Conservation (phyloP, 441 rosid genomes). For the Brassica hybrid region DNA sequence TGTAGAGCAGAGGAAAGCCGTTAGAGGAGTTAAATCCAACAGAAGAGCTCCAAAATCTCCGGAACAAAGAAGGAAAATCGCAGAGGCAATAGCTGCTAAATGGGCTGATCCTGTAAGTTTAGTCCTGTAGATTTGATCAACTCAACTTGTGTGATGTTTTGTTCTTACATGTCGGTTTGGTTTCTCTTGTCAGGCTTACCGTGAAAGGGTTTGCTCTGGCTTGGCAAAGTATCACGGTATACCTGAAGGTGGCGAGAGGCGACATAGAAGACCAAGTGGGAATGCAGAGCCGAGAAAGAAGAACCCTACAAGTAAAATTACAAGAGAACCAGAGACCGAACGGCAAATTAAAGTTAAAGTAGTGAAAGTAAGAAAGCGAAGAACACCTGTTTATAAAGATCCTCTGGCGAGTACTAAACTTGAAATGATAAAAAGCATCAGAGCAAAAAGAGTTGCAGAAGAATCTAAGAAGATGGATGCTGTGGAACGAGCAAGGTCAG, state of each 20-base stretch:
- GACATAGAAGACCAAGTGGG: slow-evolving; percentile 58
- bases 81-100: slow-evolving; percentile 93
- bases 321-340: slow-evolving; percentile 35
- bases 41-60: slow-evolving; percentile 81
- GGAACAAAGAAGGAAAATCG: slow-evolving; percentile 87
- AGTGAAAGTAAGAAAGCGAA: slow-evolving; percentile 52
- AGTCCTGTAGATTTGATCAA: neutral
- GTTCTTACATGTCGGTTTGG: slow-evolving; percentile 18
- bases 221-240: slow-evolving; percentile 73
- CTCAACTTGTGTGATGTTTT: slow-evolving; percentile 21
- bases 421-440: slow-evolving; percentile 86
- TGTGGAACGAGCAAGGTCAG: slow-evolving; percentile 82
- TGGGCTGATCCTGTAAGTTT: slow-evolving; percentile 98
- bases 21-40: slow-evolving; percentile 63
- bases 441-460: slow-evolving; percentile 73
- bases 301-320: slow-evolving; percentile 48
- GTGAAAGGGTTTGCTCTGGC: slow-evolving; percentile 75
- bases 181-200: slow-evolving; percentile 60
- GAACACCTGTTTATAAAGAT: slow-evolving; percentile 73
- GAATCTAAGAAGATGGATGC: slow-evolving; percentile 78
- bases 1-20: slow-evolving; percentile 62
- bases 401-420: slow-evolving; percentile 79
- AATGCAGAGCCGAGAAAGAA: slow-evolving; percentile 47
- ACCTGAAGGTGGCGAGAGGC: slow-evolving; percentile 62
- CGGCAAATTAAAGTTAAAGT: slow-evolving; percentile 45